Evolutionary conservation across 83 land plant genomes (phyloP).

Genomic region (Picea abies): DNA sequence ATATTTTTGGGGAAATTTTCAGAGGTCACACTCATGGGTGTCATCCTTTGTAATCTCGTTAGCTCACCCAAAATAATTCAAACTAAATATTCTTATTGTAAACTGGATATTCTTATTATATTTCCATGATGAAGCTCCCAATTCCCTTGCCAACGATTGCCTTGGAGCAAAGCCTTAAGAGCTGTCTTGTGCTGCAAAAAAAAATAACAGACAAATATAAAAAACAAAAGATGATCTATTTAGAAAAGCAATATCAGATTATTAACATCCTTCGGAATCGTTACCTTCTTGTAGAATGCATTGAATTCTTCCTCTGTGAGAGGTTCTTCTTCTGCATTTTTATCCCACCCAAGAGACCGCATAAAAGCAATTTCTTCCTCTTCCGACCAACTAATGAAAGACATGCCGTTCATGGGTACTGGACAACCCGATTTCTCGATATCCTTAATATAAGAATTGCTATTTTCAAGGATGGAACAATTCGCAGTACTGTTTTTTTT

Average conservation of each 20-base stretch:
- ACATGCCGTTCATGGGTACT: slow-evolving; percentile 2
- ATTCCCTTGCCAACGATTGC: not conserved
- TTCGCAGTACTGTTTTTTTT: not conserved
- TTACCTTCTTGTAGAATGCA: slow-evolving; percentile 27
- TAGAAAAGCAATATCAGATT: not conserved
- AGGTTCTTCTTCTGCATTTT: slow-evolving; percentile 18
- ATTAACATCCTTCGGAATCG: not conserved
- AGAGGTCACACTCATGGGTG: too few species aligned
- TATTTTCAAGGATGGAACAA: not conserved
- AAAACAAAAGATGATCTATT: not conserved
- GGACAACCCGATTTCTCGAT: not conserved
- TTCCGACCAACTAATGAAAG: not conserved
- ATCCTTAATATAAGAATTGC: not conserved
- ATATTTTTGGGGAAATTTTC: too few species aligned
- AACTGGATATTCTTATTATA: not conserved
- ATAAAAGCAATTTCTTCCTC: slow-evolving; percentile 24
- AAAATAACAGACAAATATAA: not conserved
- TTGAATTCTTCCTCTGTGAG: slow-evolving; percentile 31
- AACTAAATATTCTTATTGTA: too few species aligned
- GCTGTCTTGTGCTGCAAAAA: not conserved
- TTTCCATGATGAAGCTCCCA: not conserved
- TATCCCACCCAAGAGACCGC: slow-evolving; percentile 32
- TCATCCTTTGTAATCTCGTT: too few species aligned
- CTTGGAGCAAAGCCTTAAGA: not conserved
- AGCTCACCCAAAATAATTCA: too few species aligned